Conservation (phyloP, 805 yeast genomes). For the Cyberlindnera meyerae region DNA sequence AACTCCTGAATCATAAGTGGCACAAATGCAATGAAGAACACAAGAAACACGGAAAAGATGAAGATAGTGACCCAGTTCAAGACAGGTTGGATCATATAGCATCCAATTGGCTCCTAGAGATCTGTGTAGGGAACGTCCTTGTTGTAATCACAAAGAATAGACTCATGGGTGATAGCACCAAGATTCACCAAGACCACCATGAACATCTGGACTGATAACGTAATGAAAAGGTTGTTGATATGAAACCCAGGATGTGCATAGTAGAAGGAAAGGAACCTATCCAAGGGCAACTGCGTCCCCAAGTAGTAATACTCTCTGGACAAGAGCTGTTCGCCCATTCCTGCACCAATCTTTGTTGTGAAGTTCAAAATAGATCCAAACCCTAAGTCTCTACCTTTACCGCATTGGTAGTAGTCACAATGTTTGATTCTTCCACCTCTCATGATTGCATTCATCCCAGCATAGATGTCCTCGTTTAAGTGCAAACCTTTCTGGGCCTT, state of each 20-base stretch:
- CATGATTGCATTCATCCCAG: slow-evolving; percentile 85
- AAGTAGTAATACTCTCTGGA: slow-evolving; percentile 88
- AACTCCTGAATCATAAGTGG: slow-evolving; percentile 86
- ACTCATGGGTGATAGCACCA: slow-evolving; percentile 73
- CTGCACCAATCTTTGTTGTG: slow-evolving; percentile 95
- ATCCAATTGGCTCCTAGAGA: slow-evolving; percentile 70
- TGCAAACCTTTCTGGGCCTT: slow-evolving; percentile 94
- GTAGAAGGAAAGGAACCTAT: slow-evolving; percentile 84
- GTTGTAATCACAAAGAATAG: slow-evolving; percentile 63
- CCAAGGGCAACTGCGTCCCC: slow-evolving; percentile 86
- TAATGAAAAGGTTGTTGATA: slow-evolving; percentile 81
- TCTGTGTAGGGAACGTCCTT: slow-evolving; percentile 69
- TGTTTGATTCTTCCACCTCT: slow-evolving; percentile 95
- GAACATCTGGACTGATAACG: slow-evolving; percentile 81
- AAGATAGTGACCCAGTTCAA: slow-evolving; percentile 85
- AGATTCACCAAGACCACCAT: slow-evolving; percentile 74
- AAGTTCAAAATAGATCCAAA: slow-evolving; percentile 89
- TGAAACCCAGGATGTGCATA: slow-evolving; percentile 98
- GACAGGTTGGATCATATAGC: slow-evolving; percentile 83
- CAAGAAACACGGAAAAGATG: slow-evolving; percentile 85
- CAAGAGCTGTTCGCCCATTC: slow-evolving; percentile 95
- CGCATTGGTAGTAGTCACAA: slow-evolving; percentile 94
- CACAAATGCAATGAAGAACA: slow-evolving; percentile 85
- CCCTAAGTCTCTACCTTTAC: slow-evolving; percentile 94
- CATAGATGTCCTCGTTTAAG: slow-evolving; percentile 90